Base-by-base conservation (phyloP, 2,329 filamentous ascomycete genomes). In the Trichocomaceae sp. region DNA sequence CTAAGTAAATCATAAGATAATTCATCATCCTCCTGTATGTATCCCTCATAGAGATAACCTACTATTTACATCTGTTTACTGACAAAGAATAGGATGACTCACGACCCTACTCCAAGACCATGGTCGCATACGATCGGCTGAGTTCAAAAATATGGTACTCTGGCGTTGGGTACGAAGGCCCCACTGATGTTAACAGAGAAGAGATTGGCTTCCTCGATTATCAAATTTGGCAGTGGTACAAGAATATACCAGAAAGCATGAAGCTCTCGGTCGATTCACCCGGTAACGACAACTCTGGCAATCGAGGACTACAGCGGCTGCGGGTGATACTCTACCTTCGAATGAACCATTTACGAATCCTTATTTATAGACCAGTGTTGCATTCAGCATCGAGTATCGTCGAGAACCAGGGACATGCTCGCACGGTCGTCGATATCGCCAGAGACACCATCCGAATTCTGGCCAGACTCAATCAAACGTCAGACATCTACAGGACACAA, bases 331-430 rank as follows among this genome's bases (percentile, higher is more conserved):
- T 93, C 17, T 93, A 95, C 66, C 76, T 96, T 15, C 83, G 91
- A 39, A 83, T 90, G 42, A 96, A 96, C 63, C 90, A 95, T 74
- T 88, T 95, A 73, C 86, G 91, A 5, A 93, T 91, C 56, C 84
- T 90, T 67, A 87, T 96, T 26, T 91, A 95, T 69, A 88, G 90
- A 0, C 90, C 90, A 0, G 85, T 96, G 2, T 75, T 97, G 8
- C 89, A 96, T 69, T 92, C 87, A 17, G 84, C 88, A 3, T 87
- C 83, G 12, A 91, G 85, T 63, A 96, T 96, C 63, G 83, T 87
- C 72, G 82, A 86, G 55, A 86, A 95, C 65, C 79, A 85, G 50
- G 72, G 76, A 4, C 84, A 88, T 59, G 90, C 90, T 2, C 83
- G 88, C 63, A 87, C 81, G 0, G 82, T 83, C 3, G 79, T 85